Evolutionary conservation across 1,139 yeast genomes (phyloP), one percentile per base, ranked within the genome.

Genomic region (Lodderomyces parapsilosis): DNA sequence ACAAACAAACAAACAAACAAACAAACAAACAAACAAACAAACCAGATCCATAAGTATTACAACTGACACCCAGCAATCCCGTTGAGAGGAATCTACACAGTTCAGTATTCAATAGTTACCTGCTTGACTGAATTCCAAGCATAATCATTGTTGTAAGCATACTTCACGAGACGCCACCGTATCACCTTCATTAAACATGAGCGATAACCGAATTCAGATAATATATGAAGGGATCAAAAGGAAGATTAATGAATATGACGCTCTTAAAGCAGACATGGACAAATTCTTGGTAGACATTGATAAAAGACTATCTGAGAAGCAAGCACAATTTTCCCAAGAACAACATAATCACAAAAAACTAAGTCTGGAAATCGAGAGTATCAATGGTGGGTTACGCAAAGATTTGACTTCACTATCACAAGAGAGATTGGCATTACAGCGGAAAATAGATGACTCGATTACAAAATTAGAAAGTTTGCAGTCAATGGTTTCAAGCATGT

Each of bases 391-490:
- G 17, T 23, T 39, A 20, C 19, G 37, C 10, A 25, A 28, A 9
- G 17, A 41, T 23, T 11, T 38, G 2, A 11, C 19, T 8, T 13
- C 19, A 9, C 15, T 48, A 5, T 20, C 30, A 11, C 24, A 25
- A 14, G 41, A 41, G 20, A 41, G 39, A 13, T n/a, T 15, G 3
- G n/a, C 28, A 1, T 23, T 37, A 2, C 37, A 25, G 25, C 19
- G 34, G 14, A 23, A 39, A 30, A 32, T 41, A 22, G 24, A 37
- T 3, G 36, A 27, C 2, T 33, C 40, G 18, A 13, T 44, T 35
- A 17, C 23, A 10, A 28, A 40, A 6, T 3, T 62, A 62, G 30
- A 64, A 62, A 13, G 55, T 68, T 38, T 43, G 50, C 6, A n/a
- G n/a, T n/a, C n/a, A n/a, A n/a, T n/a, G n/a, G n/a, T n/a, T n/a